Evolutionary conservation across 345 rosid species (phyloP).

Genomic region (Triadica sebifera): DNA sequence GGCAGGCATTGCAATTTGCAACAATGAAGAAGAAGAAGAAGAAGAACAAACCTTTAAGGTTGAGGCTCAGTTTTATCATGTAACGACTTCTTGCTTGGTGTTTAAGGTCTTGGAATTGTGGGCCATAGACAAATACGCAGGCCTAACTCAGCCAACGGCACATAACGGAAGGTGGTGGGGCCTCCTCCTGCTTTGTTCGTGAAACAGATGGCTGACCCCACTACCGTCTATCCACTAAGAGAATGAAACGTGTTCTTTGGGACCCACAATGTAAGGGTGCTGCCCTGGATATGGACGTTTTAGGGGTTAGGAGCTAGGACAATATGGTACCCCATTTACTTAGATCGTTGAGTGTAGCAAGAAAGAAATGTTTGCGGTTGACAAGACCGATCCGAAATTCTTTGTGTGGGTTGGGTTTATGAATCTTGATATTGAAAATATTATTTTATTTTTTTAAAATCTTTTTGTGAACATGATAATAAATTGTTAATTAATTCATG

Average conservation of each 20-base stretch:
- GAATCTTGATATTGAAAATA: too few relatives aligned
- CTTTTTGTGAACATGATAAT: too few relatives aligned
- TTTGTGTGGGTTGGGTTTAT: neutral
- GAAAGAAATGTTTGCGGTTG: too few relatives aligned
- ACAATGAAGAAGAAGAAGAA: neutral
- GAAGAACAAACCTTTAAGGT: neutral
- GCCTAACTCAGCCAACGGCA: constrained; percentile 27
- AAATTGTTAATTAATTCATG: too few relatives aligned
- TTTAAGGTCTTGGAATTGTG: constrained; percentile 7
- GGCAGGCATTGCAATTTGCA: neutral
- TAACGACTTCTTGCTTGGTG: constrained; percentile 13
- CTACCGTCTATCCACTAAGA: constrained; percentile 15
- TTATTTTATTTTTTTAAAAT: too few relatives aligned
- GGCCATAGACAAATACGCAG: constrained; percentile 1
- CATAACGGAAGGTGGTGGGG: constrained; percentile 20
- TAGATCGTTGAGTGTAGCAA: neutral
- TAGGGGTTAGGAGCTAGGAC: constrained; percentile 15
- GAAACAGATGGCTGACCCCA: constrained; percentile 5
- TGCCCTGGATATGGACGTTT: neutral
- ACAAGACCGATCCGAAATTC: too few relatives aligned
- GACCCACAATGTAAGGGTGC: constrained; percentile 7
- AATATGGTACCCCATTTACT: neutral
- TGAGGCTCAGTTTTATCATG: neutral
- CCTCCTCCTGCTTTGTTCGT: neutral
- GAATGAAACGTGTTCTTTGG: constrained; percentile 11